Base-by-base conservation (phyloP, 257 asterid genomes). In the Ilex aquifolium region DNA sequence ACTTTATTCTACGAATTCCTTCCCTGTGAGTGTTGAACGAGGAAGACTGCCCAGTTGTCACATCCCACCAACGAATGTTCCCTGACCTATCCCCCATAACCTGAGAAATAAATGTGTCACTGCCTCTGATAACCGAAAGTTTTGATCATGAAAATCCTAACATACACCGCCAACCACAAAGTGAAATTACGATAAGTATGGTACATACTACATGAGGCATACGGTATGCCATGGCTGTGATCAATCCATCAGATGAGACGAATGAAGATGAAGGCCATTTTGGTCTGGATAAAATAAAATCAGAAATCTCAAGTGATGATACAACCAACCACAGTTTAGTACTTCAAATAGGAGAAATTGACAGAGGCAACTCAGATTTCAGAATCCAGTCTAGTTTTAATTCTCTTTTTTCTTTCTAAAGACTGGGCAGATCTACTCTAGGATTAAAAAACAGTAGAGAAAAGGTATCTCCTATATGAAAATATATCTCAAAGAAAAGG, bases 21-120 rank as follows among this genome's bases (percentile, higher is more conserved):
- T 90, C 97, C 79, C 96, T 83, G 77, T 93, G 99, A 64, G 97
- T 87, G 73, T 82, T 85, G 87, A 93, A 88, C 62, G 96, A 93
- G 63, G 99, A 93, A 64, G 99, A 93, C 72, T 93, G 97, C 53
- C 97, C 99, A 71, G 99, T 82, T 56, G 72, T 84, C 65, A 90
- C 96, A 78, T 93, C 99, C 99, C 99, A 93, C 99, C 99, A 93
- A 12, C 95, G 96, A 69, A 93, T 84, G 82, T 77, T 87, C 66
- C 99, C 99, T n/a, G 99, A 79, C 72, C 97, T 85, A 82, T 93
- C 97, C 66, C 99, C 99, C 88, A 85, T 87, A 64, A 90, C 99
- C 99, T 93, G 85, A 67, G 72, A 72, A 63, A 72, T 32, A 56
- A 68, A 76, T 61, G 44, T 50, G 73, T 56, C 56, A 73, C 56